Conservation (phyloP, 2,329 filamentous ascomycete species). For the Colletotrichum theobromicola region DNA sequence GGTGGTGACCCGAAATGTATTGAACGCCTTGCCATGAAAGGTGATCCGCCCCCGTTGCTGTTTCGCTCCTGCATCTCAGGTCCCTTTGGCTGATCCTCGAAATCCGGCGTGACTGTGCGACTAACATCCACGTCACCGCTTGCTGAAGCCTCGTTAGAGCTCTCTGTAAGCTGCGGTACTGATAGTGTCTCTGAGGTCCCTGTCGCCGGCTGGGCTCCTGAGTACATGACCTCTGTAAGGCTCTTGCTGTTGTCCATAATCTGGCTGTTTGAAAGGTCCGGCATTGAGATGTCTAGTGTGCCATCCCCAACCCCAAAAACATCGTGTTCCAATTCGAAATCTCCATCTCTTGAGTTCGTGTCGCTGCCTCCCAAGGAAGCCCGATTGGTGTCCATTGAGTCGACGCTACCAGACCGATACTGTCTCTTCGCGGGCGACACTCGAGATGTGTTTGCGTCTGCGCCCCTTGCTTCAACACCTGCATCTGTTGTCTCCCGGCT, state of each 20-base stretch:
- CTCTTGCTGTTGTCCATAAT: not conserved
- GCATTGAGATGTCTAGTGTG: conserved; percentile 29
- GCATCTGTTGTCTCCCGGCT: conserved; percentile 38
- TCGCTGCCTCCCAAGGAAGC: conserved; percentile 43
- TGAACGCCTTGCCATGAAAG: conserved; percentile 29
- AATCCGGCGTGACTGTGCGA: conserved; percentile 20
- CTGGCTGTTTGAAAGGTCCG: conserved; percentile 22
- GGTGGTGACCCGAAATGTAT: not conserved
- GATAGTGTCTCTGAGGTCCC: conserved; percentile 14
- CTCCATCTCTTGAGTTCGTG: conserved; percentile 16
- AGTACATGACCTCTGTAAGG: not conserved
- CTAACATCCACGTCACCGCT: conserved; percentile 21
- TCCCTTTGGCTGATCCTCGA: conserved; percentile 25
- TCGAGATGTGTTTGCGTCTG: conserved; percentile 15
- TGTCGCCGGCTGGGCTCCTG: conserved; percentile 14
- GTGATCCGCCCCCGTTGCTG: conserved; percentile 23
- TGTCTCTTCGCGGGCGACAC: conserved; percentile 50
- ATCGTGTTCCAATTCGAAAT: conserved; percentile 14
- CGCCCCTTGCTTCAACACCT: not conserved
- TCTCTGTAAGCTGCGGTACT: conserved; percentile 19
- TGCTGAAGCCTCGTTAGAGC: conserved; percentile 11
- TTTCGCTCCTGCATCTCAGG: conserved; percentile 52
- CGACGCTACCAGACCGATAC: conserved; percentile 48
- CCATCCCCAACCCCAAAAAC: conserved; percentile 32
- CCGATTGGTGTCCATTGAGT: conserved; percentile 52